Percentiles rank a stretch among this genome's conserved stretches.
These are phyloP conservation scores for Juncus effusus DNA, from an alignment of 176 grass and related monocot genomes.

Conservation along the genomic window DNA sequence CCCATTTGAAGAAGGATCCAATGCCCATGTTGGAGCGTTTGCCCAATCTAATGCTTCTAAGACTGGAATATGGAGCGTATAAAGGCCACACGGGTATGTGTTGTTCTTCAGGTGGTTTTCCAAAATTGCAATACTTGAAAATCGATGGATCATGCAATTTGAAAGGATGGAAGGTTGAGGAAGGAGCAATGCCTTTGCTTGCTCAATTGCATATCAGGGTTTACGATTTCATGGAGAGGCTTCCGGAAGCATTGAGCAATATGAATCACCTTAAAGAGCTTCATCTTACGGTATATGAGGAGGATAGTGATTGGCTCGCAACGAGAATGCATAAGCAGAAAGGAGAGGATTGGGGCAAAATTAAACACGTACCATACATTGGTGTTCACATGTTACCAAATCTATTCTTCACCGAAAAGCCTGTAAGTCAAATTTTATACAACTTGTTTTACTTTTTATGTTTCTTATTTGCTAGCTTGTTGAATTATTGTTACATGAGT, in stretches of 20 bases:
- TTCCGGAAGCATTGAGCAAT: slow-evolving; percentile 18
- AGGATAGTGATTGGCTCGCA: slow-evolving; percentile 17
- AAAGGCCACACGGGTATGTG: slow-evolving; percentile 1
- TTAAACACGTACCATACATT: slow-evolving; percentile 1
- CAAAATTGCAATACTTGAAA: slow-evolving; percentile 25
- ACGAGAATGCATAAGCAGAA: slow-evolving; percentile 6
- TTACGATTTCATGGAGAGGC: slow-evolving; percentile 27
- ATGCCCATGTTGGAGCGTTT: slow-evolving; percentile 13
- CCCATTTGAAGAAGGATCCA: slow-evolving; percentile 19
- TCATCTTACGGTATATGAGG: slow-evolving; percentile 21
- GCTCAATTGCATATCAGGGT: slow-evolving; percentile 18
- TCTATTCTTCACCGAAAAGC: slow-evolving; percentile 23
- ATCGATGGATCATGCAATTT: slow-evolving; percentile 20
- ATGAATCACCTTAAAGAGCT: slow-evolving; percentile 17
- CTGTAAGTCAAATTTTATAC: slow-evolving; percentile 5
- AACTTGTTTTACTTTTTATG: background rate
- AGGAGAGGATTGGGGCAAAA: slow-evolving; percentile 26
- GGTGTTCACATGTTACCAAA: slow-evolving; percentile 18
- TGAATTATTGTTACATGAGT: background rate
- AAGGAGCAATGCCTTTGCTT: slow-evolving; percentile 4
- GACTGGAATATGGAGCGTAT: slow-evolving; percentile 18
- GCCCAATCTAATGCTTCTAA: slow-evolving; percentile 4
- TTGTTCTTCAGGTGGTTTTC: slow-evolving; percentile 12
- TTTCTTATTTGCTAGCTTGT: background rate
- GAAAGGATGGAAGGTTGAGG: slow-evolving; percentile 16